Evolutionary conservation across 345 rosid species (phyloP).

Genomic region (Ceriops tagal): DNA sequence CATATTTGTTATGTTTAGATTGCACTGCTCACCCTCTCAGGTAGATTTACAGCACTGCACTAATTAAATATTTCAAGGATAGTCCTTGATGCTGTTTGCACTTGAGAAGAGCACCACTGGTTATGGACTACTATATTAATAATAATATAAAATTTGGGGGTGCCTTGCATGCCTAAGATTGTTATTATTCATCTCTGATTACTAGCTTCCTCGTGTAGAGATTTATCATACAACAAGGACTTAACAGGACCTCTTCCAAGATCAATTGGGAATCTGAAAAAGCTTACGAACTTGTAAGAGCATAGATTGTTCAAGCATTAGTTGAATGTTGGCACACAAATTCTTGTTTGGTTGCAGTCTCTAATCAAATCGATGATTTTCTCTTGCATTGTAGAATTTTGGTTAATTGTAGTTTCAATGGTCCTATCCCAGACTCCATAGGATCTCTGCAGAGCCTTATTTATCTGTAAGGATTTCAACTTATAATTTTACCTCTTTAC

Average conservation of each 20-base stretch:
- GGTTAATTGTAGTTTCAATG: constrained; percentile 68
- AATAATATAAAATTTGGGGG: background rate
- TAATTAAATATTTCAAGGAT: too few species aligned
- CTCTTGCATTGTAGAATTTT: constrained; percentile 46
- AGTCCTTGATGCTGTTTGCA: too few species aligned
- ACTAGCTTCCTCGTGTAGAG: constrained; percentile 44
- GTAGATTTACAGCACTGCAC: too few species aligned
- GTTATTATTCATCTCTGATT: constrained; percentile 12
- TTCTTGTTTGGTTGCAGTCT: constrained; percentile 4
- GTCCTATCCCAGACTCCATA: constrained; percentile 60
- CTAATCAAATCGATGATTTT: background rate
- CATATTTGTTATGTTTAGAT: background rate
- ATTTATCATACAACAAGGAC: constrained; percentile 63
- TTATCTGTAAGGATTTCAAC: constrained; percentile 47
- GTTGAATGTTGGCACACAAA: background rate
- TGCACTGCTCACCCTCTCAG: too few species aligned
- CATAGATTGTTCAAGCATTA: constrained; percentile 3
- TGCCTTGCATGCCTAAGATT: background rate
- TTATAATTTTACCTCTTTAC: background rate
- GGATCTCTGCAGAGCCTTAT: constrained; percentile 53
- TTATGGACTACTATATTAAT: too few species aligned
- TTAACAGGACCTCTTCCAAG: constrained; percentile 66
- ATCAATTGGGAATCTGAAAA: constrained; percentile 49
- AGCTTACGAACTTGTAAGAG: constrained; percentile 66
- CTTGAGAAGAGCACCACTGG: too few species aligned